Percentiles rank a stretch among this genome's conserved stretches.
Evolutionary conservation across 2,329 filamentous ascomycete genomes (phyloP).

Genomic region (Cladobotryum protrusum): DNA sequence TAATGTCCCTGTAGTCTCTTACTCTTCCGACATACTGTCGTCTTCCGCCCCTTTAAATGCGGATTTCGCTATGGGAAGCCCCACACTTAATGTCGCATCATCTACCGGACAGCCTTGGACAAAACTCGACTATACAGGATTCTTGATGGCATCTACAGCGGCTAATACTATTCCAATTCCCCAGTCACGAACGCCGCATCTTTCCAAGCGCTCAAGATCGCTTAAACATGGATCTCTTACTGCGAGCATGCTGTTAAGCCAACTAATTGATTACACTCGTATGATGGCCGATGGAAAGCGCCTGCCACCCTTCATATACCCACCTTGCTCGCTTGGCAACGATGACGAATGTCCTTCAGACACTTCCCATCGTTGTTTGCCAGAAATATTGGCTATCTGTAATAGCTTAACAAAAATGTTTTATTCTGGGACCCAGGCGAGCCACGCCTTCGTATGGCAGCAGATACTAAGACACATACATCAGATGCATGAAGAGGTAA

Average conservation of each 20-base stretch:
- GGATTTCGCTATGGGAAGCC: no score
- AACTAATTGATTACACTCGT: slow-evolving; percentile 3
- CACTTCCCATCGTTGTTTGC: no score
- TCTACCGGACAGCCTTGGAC: no score
- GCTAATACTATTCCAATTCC: background rate
- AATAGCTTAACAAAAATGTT: background rate
- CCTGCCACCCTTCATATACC: slow-evolving; percentile 4
- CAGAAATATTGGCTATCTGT: no score
- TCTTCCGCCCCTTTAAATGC: no score
- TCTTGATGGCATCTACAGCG: no score
- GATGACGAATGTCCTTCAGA: background rate
- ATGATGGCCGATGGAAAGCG: slow-evolving; percentile 1
- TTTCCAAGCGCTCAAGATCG: slow-evolving; percentile 1
- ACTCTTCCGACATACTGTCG: no score
- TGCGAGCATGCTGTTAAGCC: slow-evolving; percentile 3
- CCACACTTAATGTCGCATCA: no score
- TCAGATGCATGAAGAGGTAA: slow-evolving; percentile 1
- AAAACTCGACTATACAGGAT: no score
- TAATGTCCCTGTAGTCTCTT: no score
- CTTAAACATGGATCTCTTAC: slow-evolving; percentile 1
- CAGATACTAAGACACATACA: slow-evolving; percentile 2
- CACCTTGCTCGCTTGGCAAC: slow-evolving; percentile 1
- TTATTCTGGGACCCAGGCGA: slow-evolving; percentile 2
- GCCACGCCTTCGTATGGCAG: background rate
- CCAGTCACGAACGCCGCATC: background rate